phyloP scores from a whole-genome alignment of 306 rosid genomes.

The Pterocarpus macrocarpus region DNA sequence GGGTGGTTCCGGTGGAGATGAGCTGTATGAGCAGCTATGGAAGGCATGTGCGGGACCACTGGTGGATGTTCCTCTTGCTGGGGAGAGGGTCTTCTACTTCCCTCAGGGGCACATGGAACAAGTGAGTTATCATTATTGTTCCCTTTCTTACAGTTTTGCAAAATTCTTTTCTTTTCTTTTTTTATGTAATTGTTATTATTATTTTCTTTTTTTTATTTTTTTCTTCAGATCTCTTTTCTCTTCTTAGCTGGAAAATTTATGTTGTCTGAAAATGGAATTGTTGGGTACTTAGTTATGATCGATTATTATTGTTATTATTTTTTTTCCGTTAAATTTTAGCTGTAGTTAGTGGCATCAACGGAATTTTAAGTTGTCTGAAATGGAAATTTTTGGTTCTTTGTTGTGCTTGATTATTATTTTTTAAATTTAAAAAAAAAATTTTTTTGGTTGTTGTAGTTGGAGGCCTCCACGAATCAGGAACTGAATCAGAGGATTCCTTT shows the following conservation, averaged over 20 bases:
- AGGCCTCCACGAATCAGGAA: slow-evolving; percentile 90
- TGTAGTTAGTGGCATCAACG: background rate
- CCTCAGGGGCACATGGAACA: slow-evolving; percentile 99
- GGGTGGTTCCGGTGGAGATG: slow-evolving; percentile 58
- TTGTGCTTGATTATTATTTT: background rate
- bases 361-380: background rate
- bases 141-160: background rate
- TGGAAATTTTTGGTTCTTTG: background rate
- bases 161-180: slow-evolving; percentile 3
- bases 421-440: background rate
- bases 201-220: background rate
- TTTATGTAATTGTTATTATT: background rate
- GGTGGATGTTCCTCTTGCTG: slow-evolving; percentile 75
- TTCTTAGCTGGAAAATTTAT: slow-evolving; percentile 1
- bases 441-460: slow-evolving; percentile 62
- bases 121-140: slow-evolving; percentile 53
- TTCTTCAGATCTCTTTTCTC: background rate
- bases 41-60: slow-evolving; percentile 88
- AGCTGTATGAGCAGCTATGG: slow-evolving; percentile 78
- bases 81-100: slow-evolving; percentile 80
- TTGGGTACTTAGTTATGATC: background rate
- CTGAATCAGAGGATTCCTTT: slow-evolving; percentile 78
- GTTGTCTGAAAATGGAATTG: slow-evolving; percentile 15
- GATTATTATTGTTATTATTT: background rate
- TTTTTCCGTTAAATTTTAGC: background rate